A percentile compares a stretch with the other conserved stretches of the same genome.
Conservation (phyloP, 192 early-diverging fungal genomes). For the Gryganskiella cystojenkinii region DNA sequence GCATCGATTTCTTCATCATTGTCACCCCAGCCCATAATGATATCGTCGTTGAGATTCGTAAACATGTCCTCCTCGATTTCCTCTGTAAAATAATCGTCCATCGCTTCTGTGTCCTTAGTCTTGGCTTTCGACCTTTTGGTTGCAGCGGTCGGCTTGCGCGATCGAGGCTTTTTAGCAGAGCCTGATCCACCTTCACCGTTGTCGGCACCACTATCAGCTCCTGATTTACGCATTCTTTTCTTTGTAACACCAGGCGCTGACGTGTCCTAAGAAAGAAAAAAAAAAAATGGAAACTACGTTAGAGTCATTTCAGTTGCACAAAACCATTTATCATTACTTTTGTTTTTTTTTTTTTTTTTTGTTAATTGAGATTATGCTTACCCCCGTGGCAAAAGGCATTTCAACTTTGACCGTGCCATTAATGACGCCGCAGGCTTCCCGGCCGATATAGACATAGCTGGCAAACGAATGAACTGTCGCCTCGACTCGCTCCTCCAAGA, state of each 20-base stretch:
- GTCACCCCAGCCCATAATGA: conserved; percentile 5
- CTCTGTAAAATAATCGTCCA: conserved; percentile 27
- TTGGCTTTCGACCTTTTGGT: conserved; percentile 8
- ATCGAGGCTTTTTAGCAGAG: neutral
- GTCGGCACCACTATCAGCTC: too few species aligned
- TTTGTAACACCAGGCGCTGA: too few species aligned
- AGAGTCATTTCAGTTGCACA: neutral
- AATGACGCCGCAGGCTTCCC: conserved; percentile 56
- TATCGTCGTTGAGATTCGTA: neutral
- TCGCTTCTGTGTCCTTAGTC: neutral
- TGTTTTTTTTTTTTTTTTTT: conserved; percentile 16
- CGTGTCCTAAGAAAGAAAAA: too few species aligned
- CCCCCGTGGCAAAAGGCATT: conserved; percentile 53
- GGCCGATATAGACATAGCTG: conserved; percentile 66
- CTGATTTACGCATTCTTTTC: too few species aligned
- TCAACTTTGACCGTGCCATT: conserved; percentile 59
- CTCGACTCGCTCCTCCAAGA: conserved; percentile 72
- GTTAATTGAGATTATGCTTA: conserved; percentile 21
- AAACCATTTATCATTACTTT: neutral
- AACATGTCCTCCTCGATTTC: conserved; percentile 9
- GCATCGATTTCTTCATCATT: conserved; percentile 2
- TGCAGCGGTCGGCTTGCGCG: conserved; percentile 16
- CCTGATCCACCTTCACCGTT: neutral
- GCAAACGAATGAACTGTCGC: conserved; percentile 70
- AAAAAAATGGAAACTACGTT: too few species aligned